Conservation (phyloP, 306 rosid genomes). For the Macrotyloma uniflorum region DNA sequence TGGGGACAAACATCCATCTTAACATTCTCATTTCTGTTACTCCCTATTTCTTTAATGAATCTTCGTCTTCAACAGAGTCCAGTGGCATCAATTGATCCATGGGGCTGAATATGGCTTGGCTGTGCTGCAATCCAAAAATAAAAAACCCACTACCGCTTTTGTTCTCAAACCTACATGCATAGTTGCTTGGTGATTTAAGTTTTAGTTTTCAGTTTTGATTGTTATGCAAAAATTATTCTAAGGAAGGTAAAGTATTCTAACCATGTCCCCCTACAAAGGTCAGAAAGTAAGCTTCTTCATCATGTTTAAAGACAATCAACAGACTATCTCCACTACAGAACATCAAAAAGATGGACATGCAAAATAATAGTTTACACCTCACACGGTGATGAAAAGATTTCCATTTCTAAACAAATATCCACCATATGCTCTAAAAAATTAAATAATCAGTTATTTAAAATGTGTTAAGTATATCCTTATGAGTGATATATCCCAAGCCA, state of each 20-base stretch:
- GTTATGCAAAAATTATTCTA: background rate
- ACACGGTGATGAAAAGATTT: background rate
- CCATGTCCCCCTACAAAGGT: background rate
- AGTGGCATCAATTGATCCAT: too few relatives aligned
- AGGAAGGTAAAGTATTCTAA: background rate
- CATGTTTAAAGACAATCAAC: conserved; percentile 1
- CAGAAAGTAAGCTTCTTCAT: background rate
- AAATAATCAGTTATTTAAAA: conserved; percentile 9
- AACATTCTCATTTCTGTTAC: too few relatives aligned
- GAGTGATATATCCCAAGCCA: background rate
- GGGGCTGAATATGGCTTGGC: too few relatives aligned
- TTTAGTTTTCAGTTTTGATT: background rate
- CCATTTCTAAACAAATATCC: conserved; percentile 4
- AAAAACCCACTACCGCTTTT: too few relatives aligned
- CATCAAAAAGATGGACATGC: background rate
- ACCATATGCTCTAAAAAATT: background rate
- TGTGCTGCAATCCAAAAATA: too few relatives aligned
- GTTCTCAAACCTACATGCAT: background rate
- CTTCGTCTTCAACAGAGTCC: too few relatives aligned
- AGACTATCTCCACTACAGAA: background rate
- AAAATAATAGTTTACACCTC: conserved; percentile 11
- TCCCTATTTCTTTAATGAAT: too few relatives aligned
- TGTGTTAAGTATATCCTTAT: background rate
- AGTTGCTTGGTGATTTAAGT: background rate
- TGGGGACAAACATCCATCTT: too few relatives aligned